Conservation (phyloP, 257 asterid species). For the Vinca minor region DNA sequence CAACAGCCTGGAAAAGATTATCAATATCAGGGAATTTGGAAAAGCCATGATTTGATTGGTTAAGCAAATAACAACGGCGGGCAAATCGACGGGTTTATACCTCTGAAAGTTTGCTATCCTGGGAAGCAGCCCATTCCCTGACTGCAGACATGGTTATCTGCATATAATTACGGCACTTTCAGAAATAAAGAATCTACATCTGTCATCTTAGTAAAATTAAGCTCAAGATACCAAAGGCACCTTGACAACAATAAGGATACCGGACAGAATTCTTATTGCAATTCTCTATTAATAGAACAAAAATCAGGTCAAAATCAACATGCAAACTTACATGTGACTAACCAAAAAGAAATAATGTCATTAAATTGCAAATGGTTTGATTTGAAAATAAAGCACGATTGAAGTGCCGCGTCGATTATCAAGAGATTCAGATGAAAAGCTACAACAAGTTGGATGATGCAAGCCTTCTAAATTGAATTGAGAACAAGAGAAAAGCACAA, state of each 20-base stretch:
- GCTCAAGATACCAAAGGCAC: neutral
- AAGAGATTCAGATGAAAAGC: constrained; percentile 3
- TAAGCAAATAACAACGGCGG: neutral
- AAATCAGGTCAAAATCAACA: neutral
- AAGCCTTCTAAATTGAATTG: neutral
- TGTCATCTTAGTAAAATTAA: neutral
- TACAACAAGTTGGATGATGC: neutral
- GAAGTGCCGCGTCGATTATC: neutral
- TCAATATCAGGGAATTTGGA: neutral
- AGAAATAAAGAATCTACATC: neutral
- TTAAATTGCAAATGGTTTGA: neutral
- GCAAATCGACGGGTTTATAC: constrained; percentile 20
- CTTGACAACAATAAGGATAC: neutral
- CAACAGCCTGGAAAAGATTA: constrained; percentile 59
- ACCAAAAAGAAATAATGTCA: neutral
- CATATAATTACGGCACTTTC: constrained; percentile 12
- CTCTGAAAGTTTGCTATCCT: constrained; percentile 78
- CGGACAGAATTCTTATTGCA: neutral
- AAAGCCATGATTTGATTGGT: neutral
- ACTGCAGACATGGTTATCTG: constrained; percentile 99
- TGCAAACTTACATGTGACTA: neutral
- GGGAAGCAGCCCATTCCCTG: constrained; percentile 99
- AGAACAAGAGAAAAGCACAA: neutral
- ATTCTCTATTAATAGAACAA: neutral
- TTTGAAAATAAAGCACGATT: neutral